phyloP scores from a whole-genome alignment of 1,139 yeast genomes.

The Chernovozyma aurita region DNA sequence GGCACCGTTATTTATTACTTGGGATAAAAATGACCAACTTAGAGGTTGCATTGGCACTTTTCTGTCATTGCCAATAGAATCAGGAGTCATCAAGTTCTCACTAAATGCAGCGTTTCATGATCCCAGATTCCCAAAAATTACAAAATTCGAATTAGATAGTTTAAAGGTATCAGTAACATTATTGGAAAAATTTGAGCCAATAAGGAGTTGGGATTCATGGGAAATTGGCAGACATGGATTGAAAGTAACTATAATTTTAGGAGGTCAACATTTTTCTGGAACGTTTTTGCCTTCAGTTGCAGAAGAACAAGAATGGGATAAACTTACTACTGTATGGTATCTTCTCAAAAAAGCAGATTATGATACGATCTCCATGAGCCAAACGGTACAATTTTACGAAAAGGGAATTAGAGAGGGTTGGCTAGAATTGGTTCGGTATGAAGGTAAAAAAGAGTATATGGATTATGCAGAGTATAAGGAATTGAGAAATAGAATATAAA shows the following conservation, averaged over 20 bases:
- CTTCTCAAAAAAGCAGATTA: conserved; percentile 68
- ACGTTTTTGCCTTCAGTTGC: conserved; percentile 93
- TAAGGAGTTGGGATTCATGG: conserved; percentile 63
- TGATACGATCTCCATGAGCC: conserved; percentile 14
- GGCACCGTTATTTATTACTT: conserved; percentile 76
- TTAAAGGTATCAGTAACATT: conserved; percentile 56
- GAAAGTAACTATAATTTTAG: conserved; percentile 44
- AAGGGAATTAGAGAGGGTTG: conserved; percentile 32
- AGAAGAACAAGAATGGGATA: conserved; percentile 81
- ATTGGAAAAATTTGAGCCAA: conserved; percentile 54
- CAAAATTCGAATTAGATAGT: conserved; percentile 44
- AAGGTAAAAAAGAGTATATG: conserved; percentile 31
- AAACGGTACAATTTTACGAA: conserved; percentile 22
- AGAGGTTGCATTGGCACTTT: conserved; percentile 97
- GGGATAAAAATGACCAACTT: conserved; percentile 59
- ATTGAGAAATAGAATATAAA: conserved; percentile 3
- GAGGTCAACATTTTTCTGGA: conserved; percentile 47
- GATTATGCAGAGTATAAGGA: conserved; percentile 23
- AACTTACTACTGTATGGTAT: conserved; percentile 63
- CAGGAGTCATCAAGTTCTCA: conserved; percentile 63
- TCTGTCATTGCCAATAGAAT: conserved; percentile 35
- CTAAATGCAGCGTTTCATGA: conserved; percentile 71
- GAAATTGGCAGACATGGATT: conserved; percentile 79
- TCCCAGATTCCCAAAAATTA: conserved; percentile 69
- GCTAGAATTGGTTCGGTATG: conserved; percentile 33